Conservation (phyloP, 306 rosid species). For the Cucurbita ficifolia region DNA sequence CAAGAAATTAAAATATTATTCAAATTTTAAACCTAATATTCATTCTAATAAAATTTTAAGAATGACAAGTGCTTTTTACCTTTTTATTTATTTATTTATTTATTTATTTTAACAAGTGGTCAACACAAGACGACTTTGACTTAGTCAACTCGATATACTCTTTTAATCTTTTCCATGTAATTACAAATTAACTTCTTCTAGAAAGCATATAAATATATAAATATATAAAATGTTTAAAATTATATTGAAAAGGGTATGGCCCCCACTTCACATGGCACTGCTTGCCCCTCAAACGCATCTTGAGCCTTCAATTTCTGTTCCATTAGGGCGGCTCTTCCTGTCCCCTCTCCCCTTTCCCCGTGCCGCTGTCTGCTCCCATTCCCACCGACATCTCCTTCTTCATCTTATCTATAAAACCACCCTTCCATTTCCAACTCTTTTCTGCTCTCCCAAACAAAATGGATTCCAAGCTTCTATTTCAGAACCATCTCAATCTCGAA, state of each 20-base stretch:
- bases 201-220: neutral
- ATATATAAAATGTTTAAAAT: too few species aligned
- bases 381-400: slow-evolving; percentile 4
- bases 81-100: too few species aligned
- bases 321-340: slow-evolving; percentile 44
- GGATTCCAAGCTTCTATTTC: slow-evolving; percentile 33
- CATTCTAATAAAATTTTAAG: too few species aligned
- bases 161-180: neutral
- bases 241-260: neutral
- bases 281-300: slow-evolving; percentile 18
- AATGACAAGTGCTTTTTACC: too few species aligned
- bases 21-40: too few species aligned
- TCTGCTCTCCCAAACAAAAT: neutral
- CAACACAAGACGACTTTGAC: too few species aligned
- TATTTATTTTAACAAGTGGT: too few species aligned
- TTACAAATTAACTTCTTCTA: neutral
- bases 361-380: slow-evolving; percentile 58
- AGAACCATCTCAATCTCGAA: slow-evolving; percentile 53
- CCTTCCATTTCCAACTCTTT: neutral
- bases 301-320: slow-evolving; percentile 25
- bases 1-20: too few species aligned
- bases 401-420: neutral
- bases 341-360: slow-evolving; percentile 34
- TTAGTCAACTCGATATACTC: neutral
- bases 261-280: slow-evolving; percentile 2